Base-by-base conservation (phyloP, 208 protist species). In the Leishmania turanica region DNA sequence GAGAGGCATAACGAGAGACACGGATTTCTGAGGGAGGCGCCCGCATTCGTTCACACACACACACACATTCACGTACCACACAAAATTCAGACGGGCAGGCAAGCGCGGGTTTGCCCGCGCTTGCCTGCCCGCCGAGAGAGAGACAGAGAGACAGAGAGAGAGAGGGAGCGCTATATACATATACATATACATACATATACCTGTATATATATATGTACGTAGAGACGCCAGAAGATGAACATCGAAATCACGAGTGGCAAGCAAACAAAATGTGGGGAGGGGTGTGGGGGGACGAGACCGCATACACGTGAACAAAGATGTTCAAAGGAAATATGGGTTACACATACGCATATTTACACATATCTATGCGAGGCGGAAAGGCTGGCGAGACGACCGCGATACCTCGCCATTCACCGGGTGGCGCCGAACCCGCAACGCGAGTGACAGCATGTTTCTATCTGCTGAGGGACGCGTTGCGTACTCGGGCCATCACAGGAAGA, bases 311-410 rank as follows among this genome's bases (percentile, higher is more conserved):
- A 24, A 19, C 24, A 7, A 24, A 31, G 56, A 62, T 8, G 56
- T 3, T 8, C 56, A 62, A n/a, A 31, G 24, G 24, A 62, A 62
- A 62, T n/a, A 62, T 9, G 54, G 47, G 5, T 37, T 42, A 54
- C 24, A 70, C 17, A 34, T 31, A 80, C 58, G 21, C 37, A 64
- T 45, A 75, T 40, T 65, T 75, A 81, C 17, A 81, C 66, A 75
- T 34, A 76, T 81, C 56, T 74, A 11, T 6, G 56, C 5, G 56
- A 7, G 56, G 24, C 6, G 24, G 21, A 3, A 15, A n/a, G 56
- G 56, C 24, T 1, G 60, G 11, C n/a, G n/a, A 65, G n/a, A 17
- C 60, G 9, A 37, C 60, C 5, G 60, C 3, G 60, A 34, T 65
- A n/a, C 11, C 15, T 65, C 27, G 4, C 56, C 13, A 19, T 37